Evolutionary conservation across 2,329 filamentous ascomycete genomes (phyloP), one percentile per base, ranked within the genome.

Genomic region (Rhynchosporium agropyri): DNA sequence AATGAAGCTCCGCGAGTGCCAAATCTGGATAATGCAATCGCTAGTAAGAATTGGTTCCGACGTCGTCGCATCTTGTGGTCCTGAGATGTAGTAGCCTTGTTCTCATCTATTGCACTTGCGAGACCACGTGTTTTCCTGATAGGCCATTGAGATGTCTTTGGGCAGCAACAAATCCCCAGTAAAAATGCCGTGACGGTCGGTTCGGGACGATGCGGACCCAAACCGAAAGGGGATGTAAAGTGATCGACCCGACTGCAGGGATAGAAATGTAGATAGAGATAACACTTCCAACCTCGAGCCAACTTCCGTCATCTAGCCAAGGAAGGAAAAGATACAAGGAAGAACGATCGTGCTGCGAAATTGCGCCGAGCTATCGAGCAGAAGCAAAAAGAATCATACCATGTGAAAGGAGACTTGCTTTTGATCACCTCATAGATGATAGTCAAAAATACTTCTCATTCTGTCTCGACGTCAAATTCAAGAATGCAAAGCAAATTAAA

Each of bases 61-160:
- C 20, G 54, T 45, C 54, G 13, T 29, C 40, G 38, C 40, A 57
- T 45, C 43, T 29, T 57, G 26, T 31, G 3, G 26, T 57, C 12
- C 33, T 55, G 20, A 20, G 20, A 20, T 20, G 20, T 20, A 20
- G 20, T 20, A 20, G 20, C 20, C 20, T 20, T 20, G 20, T 20
- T 26, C 42, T 57, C 38, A 46, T 57, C 29, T 57, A 38, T 57
- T 57, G 54, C 54, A 46, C 54, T 57, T n/a, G 54, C 54, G 45
- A 33, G n/a, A 33, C 40, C 3, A 33, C 12, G 50, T 38, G 50
- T 38, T 40, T 53, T 38, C 26, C 31, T 40, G 36, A 42, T 20
- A 28, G 36, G 28, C 36, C 51, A 13, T 42, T 33, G 26, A 57
- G 42, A 57, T 40, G 45, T 31, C 10, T 45, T 57, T 36, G 54